phyloP scores from a whole-genome alignment of 176 grass and related monocot genomes.

The Musa itinerans region DNA sequence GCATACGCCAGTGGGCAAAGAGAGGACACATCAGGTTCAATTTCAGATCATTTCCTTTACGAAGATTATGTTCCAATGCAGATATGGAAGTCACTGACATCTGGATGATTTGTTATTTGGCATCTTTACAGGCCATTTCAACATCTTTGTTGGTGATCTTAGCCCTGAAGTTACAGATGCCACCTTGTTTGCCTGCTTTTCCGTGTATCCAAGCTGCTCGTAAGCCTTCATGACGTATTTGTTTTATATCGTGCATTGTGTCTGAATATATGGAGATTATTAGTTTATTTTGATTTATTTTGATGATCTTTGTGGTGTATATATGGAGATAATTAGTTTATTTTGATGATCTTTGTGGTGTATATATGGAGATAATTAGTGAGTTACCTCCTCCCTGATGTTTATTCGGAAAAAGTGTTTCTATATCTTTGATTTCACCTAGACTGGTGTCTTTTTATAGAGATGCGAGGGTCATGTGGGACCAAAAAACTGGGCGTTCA shows the following conservation, averaged over 20 bases:
- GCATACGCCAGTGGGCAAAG: constrained; percentile 91
- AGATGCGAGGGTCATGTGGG: constrained; percentile 39
- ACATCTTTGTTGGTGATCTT: constrained; percentile 95
- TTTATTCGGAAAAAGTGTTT: not conserved
- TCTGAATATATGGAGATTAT: not conserved
- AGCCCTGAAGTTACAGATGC: constrained; percentile 95
- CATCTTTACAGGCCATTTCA: constrained; percentile 61
- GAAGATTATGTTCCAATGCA: not conserved
- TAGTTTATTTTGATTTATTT: not conserved
- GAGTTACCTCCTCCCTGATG: no score
- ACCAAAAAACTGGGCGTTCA: constrained; percentile 24
- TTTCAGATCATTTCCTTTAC: not conserved
- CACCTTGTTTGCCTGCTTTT: constrained; percentile 76
- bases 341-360: not conserved
- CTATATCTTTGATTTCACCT: constrained; percentile 7
- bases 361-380: no score
- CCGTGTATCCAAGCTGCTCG: constrained; percentile 84
- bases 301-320: not conserved
- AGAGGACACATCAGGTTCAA: constrained; percentile 93
- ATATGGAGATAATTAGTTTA: no score
- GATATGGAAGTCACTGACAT: not conserved
- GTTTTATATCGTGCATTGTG: not conserved
- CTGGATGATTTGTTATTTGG: not conserved
- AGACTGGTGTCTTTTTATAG: constrained; percentile 28
- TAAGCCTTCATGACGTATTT: constrained; percentile 29